Percentiles rank a stretch among this genome's conserved stretches.
Conservation (phyloP, 1,284 basidiomycete genomes). For the Ceratobasidium sp. region DNA sequence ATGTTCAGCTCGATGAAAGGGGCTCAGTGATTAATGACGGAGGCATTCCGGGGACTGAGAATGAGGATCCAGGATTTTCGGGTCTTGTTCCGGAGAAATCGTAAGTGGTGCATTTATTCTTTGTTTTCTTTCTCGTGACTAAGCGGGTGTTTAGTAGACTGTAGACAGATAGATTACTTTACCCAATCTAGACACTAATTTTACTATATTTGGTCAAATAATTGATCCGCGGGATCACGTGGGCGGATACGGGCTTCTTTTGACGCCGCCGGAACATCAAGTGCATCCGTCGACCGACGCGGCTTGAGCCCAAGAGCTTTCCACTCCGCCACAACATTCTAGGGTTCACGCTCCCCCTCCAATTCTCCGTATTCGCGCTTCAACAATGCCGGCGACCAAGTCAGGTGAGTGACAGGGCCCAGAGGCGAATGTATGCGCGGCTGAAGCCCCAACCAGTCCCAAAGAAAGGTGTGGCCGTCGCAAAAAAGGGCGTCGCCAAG, state of each 20-base stretch:
- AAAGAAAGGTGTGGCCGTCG: slow-evolving; percentile 1
- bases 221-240: neutral
- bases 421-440: slow-evolving; percentile 38
- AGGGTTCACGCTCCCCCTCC: too few species aligned
- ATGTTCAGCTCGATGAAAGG: slow-evolving; percentile 66
- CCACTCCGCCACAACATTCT: neutral
- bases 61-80: slow-evolving; percentile 56
- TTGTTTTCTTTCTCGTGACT: neutral
- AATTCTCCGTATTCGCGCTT: slow-evolving; percentile 46
- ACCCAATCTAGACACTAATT: slow-evolving; percentile 17
- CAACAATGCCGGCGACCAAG: slow-evolving; percentile 7
- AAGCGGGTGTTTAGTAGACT: slow-evolving; percentile 17
- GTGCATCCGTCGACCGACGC: slow-evolving; percentile 1
- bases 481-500: slow-evolving; percentile 10
- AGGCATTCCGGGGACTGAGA: slow-evolving; percentile 72
- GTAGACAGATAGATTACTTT: slow-evolving; percentile 23
- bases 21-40: slow-evolving; percentile 70
- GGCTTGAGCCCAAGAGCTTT: neutral
- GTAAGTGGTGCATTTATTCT: slow-evolving; percentile 11
- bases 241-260: neutral
- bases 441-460: slow-evolving; percentile 1
- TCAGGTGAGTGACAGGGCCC: neutral
- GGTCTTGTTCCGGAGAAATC: slow-evolving; percentile 37
- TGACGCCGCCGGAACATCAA: slow-evolving; percentile 7
- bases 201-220: slow-evolving; percentile 10